Evolutionary conservation across 306 rosid genomes (phyloP).

Genomic region (Oemleria cerasiformis): DNA sequence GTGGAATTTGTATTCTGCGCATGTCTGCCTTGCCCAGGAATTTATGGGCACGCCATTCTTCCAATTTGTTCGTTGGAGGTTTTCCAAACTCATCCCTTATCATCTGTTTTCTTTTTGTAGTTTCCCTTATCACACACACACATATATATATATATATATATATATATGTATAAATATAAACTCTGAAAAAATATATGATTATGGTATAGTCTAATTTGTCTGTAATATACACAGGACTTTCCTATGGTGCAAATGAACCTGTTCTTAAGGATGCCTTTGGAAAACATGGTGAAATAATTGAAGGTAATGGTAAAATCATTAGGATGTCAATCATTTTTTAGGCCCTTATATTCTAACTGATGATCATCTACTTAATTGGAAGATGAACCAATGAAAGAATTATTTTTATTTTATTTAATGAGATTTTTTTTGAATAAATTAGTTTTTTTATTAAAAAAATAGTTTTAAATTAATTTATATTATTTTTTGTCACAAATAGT

Average conservation of each 20-base stretch:
- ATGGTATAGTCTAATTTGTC: background rate
- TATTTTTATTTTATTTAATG: too few relatives aligned
- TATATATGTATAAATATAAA: too few relatives aligned
- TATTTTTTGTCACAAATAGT: too few relatives aligned
- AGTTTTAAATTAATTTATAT: too few relatives aligned
- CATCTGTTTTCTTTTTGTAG: background rate
- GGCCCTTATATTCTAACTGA: background rate
- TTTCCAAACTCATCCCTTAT: background rate
- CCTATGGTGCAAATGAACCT: conserved; percentile 64
- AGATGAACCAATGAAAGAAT: too few relatives aligned
- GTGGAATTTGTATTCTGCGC: conserved; percentile 21
- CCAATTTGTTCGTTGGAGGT: conserved; percentile 63
- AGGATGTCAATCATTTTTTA: background rate
- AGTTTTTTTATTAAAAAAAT: too few relatives aligned
- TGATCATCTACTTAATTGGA: background rate
- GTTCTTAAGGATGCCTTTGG: conserved; percentile 52
- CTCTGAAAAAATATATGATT: background rate
- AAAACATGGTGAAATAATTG: conserved; percentile 55
- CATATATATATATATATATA: too few relatives aligned
- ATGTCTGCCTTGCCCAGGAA: conserved; percentile 18
- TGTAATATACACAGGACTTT: conserved; percentile 44
- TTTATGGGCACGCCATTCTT: conserved; percentile 26
- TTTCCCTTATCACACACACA: too few relatives aligned
- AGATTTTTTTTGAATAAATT: too few relatives aligned
- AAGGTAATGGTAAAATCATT: conserved; percentile 32